Evolutionary conservation across 345 rosid genomes (phyloP), one percentile per base, ranked within the genome.

Genomic region (Abelmoschus esculentus): DNA sequence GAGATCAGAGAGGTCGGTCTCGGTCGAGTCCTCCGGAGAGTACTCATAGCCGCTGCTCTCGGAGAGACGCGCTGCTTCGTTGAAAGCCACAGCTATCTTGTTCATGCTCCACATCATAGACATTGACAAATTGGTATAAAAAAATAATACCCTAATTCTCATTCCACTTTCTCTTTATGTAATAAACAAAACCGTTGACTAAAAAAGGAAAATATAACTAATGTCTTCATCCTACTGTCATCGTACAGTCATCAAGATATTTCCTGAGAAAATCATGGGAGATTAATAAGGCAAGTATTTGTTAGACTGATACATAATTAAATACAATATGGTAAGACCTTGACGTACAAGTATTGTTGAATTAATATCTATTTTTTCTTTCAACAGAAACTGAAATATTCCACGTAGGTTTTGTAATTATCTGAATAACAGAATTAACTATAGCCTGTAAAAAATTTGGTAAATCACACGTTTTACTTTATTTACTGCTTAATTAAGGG

Each of bases 11-110:
- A 93, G 86, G 81, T 95, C 87, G 4, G 64, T 7, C 55, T 70
- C 66, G 76, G 69, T 34, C 4, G 77, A 60, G 31, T 75, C 78
- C 5, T 82, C 82, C 1, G 72, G 60, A 6, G 80, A 84, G 72
- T 86, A 85, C 70, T 86, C 90, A 65, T 93, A 91, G 4, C 93
- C 88, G 44, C 97, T 86, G 81, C 91, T 93, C 74, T 80, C 79
- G 66, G 85, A 84, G 2, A 76, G 80, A 44, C 77, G 65, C 32
- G 29, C 29, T 53, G 53, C 83, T 32, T 81, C 73, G 14, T 46
- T 46, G 69, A 65, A 65, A 46, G 56, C 69, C 55, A 65, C 38
- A 0, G 69, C 69, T 65, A 65, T 46, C 69, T 10, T 26, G 46
- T 46, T 65, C 55, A 84, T 79, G 68, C 74, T 80, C 69, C 44